Conservation (phyloP, 2,329 filamentous ascomycete species). For the Monilinia vaccinii-corymbosi region DNA sequence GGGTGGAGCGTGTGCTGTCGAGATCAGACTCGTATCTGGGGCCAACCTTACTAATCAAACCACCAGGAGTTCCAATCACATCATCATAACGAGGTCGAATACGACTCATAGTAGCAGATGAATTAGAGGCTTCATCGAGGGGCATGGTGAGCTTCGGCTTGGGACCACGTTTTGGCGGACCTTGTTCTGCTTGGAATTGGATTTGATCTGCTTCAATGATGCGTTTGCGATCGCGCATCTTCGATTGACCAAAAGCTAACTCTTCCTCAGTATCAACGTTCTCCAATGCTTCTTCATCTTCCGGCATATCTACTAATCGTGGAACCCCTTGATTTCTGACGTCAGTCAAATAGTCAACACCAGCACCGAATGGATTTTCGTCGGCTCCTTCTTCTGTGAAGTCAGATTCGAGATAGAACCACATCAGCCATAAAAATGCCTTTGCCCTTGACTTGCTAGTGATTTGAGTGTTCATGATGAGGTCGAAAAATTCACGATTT, state of each 20-base stretch:
- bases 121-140: constrained; percentile 32
- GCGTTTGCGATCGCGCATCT: constrained; percentile 63
- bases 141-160: constrained; percentile 31
- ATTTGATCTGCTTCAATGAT: constrained; percentile 68
- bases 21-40: constrained; percentile 52
- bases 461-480: constrained; percentile 83
- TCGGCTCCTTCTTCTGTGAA: constrained; percentile 81
- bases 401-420: constrained; percentile 97
- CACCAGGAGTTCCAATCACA: constrained; percentile 29
- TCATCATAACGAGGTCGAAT: constrained; percentile 52
- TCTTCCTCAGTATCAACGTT: constrained; percentile 68
- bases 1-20: constrained; percentile 44
- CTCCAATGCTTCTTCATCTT: constrained; percentile 56
- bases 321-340: constrained; percentile 64
- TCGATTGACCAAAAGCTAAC: constrained; percentile 59
- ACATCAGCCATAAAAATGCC: constrained; percentile 96
- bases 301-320: constrained; percentile 52
- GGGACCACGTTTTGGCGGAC: constrained; percentile 47
- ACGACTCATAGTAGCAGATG: constrained; percentile 44
- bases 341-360: constrained; percentile 55
- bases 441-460: constrained; percentile 74
- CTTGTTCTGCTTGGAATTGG: constrained; percentile 29
- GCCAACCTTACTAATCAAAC: constrained; percentile 53
- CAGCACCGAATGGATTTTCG: constrained; percentile 80
- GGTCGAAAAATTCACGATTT: constrained; percentile 84